phyloP scores from a whole-genome alignment of 2,329 filamentous ascomycete species.

The Ascochyta koolunga region DNA sequence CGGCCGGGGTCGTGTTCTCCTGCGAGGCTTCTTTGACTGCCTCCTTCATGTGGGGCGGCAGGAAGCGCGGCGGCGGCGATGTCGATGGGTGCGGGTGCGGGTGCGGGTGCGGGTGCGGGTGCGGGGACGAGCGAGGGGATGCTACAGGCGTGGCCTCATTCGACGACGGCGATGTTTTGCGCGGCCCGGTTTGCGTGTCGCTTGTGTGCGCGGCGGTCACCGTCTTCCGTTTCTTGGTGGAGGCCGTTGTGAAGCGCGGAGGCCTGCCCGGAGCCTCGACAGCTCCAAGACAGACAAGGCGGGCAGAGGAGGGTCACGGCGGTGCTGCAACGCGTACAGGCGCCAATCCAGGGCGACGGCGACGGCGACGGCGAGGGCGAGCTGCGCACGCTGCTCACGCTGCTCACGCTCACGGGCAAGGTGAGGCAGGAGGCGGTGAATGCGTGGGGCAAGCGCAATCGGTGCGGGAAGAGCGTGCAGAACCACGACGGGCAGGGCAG shows the following conservation, averaged over 20 bases:
- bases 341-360: conserved; percentile 25
- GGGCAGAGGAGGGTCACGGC: conserved; percentile 8
- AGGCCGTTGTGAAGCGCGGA: conserved; percentile 49
- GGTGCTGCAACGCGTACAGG: conserved; percentile 17
- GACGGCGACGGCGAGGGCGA: no score
- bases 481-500: no score
- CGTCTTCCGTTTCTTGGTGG: conserved; percentile 56
- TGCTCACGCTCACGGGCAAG: conserved; percentile 6
- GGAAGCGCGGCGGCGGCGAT: conserved; percentile 53
- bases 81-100: conserved; percentile 47
- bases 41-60: conserved; percentile 63
- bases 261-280: conserved; percentile 47
- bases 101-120: no score
- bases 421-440: conserved; percentile 15
- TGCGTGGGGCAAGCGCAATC: conserved; percentile 30
- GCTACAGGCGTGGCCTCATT: conserved; percentile 40
- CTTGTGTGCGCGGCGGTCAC: conserved; percentile 38
- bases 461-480: conserved; percentile 26
- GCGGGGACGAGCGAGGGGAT: conserved; percentile 48
- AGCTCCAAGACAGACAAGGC: conserved; percentile 45
- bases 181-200: conserved; percentile 9
- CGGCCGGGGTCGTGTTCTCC: conserved; percentile 27
- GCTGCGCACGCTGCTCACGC: no score
- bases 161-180: conserved; percentile 34
- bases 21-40: conserved; percentile 52